A percentile compares a stretch with the other conserved stretches of the same genome.
phyloP scores from a whole-genome alignment of 352 stramenopile species.

The Phytophthora melonis region DNA sequence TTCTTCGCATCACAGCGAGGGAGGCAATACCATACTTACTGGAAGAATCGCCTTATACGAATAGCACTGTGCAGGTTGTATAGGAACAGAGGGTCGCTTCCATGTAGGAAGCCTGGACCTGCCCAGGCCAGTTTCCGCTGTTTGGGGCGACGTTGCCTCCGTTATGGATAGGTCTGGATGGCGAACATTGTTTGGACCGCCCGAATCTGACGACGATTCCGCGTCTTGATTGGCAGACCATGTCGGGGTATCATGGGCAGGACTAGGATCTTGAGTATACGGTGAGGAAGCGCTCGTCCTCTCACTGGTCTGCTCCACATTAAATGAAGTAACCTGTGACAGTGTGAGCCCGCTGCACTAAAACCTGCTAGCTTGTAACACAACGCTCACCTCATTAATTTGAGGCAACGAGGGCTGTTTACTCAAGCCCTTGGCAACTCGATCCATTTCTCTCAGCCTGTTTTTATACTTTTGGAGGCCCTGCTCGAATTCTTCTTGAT shows the following conservation, averaged over 20 bases:
- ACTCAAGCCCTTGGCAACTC: constrained; percentile 60
- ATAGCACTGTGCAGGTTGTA: constrained; percentile 61
- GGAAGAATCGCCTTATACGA: constrained; percentile 58
- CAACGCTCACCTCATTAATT: constrained; percentile 16
- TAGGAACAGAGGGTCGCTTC: constrained; percentile 68
- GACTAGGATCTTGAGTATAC: constrained; percentile 6
- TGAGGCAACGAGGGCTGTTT: constrained; percentile 12
- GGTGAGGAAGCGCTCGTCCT: background rate
- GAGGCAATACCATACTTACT: constrained; percentile 45
- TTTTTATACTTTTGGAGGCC: constrained; percentile 62
- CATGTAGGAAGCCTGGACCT: constrained; percentile 52
- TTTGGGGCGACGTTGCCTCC: background rate
- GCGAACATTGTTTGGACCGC: constrained; percentile 1
- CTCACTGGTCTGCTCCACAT: constrained; percentile 6
- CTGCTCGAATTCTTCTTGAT: constrained; percentile 61
- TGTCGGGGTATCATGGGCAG: constrained; percentile 5
- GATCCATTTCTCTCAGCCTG: constrained; percentile 70
- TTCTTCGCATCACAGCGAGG: background rate
- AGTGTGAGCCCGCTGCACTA: background rate
- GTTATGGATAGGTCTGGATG: constrained; percentile 1
- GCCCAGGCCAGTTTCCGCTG: background rate
- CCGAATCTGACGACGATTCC: constrained; percentile 20
- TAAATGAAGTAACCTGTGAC: constrained; percentile 1
- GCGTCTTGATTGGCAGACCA: constrained; percentile 14
- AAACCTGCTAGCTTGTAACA: background rate